Percentiles rank a stretch among this genome's conserved stretches.
These are phyloP conservation scores for Scedosporium boydii DNA, from an alignment of 2,329 filamentous ascomycete species.

Conservation along the genomic window DNA sequence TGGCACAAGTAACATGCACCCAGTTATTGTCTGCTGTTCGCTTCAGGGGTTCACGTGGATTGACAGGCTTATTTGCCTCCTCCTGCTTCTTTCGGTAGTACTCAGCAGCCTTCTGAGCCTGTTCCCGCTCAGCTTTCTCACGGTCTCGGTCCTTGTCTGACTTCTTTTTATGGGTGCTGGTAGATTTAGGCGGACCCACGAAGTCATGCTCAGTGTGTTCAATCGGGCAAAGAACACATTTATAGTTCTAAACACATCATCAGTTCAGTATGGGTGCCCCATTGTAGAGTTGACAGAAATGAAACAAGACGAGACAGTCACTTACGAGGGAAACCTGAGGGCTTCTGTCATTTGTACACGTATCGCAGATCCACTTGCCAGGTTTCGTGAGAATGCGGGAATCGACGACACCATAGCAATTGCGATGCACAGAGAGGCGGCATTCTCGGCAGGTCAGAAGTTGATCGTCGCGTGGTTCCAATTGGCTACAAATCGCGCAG, in stretches of 20 bases:
- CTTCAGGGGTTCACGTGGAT: conserved; percentile 86
- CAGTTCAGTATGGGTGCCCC: not conserved
- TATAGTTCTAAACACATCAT: conserved; percentile 45
- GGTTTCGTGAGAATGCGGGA: conserved; percentile 43
- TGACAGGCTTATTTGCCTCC: conserved; percentile 70
- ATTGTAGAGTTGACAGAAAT: not conserved
- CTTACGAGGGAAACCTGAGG: conserved; percentile 84
- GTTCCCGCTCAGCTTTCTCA: conserved; percentile 76
- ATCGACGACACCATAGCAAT: conserved; percentile 79
- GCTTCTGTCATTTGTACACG: conserved; percentile 88
- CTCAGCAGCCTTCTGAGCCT: conserved; percentile 69
- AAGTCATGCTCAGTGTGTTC: conserved; percentile 74
- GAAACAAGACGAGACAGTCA: conserved; percentile 10
- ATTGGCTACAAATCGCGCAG: conserved; percentile 72
- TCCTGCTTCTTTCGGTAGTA: conserved; percentile 76
- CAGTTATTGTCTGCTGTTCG: conserved; percentile 94
- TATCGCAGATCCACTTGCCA: conserved; percentile 89
- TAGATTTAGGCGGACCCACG: conserved; percentile 53
- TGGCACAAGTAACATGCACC: conserved; percentile 89
- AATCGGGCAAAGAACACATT: conserved; percentile 85
- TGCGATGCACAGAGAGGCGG: conserved; percentile 80
- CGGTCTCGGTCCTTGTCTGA: conserved; percentile 84
- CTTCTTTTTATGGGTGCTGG: conserved; percentile 68
- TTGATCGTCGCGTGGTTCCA: conserved; percentile 62
- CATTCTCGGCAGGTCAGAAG: conserved; percentile 79